Conservation (phyloP, 2,329 filamentous ascomycete species). For the Colletotrichum sp. region DNA sequence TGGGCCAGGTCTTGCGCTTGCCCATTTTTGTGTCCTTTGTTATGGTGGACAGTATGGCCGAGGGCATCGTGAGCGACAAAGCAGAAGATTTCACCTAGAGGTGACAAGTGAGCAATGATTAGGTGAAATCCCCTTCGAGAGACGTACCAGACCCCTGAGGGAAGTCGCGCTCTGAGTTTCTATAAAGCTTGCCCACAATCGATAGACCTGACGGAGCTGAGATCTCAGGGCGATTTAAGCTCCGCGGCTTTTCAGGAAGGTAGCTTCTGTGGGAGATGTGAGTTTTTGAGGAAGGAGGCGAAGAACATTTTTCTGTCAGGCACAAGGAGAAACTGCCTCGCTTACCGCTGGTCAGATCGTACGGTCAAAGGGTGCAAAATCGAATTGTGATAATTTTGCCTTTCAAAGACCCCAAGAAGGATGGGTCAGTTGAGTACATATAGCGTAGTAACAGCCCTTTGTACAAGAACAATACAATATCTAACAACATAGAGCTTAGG, state of each 20-base stretch:
- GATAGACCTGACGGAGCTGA: background rate
- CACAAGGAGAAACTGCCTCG: background rate
- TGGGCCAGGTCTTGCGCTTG: background rate
- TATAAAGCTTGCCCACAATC: background rate
- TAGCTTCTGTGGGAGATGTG: background rate
- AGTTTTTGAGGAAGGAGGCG: background rate
- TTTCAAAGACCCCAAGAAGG: background rate
- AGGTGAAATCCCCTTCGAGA: background rate
- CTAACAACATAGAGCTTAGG: background rate
- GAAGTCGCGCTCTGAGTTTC: background rate
- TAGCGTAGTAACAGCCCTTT: background rate
- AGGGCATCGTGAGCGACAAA: background rate
- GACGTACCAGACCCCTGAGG: background rate
- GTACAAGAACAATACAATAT: background rate
- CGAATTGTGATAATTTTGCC: background rate
- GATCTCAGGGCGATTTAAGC: background rate
- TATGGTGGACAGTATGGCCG: background rate
- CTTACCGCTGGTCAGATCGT: background rate
- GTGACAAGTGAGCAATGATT: background rate
- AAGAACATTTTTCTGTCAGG: background rate
- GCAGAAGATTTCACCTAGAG: background rate
- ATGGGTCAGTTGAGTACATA: background rate
- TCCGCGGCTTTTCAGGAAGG: background rate
- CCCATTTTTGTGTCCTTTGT: background rate
- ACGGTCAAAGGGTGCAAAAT: background rate